Conservation (phyloP, 2,329 filamentous ascomycete species). For the Claviceps citrina region DNA sequence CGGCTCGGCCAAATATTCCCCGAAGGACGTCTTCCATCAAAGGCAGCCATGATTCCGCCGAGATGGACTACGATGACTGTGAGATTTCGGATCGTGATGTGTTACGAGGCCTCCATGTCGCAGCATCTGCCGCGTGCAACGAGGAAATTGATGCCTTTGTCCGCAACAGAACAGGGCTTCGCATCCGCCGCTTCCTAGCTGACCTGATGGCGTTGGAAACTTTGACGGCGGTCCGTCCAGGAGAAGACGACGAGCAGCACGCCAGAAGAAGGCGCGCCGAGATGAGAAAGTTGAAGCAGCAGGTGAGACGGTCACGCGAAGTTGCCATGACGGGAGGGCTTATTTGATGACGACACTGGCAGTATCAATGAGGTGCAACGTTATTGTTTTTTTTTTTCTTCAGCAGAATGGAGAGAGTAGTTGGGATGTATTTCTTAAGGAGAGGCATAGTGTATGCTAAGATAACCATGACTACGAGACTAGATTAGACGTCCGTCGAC, state of each 20-base stretch:
- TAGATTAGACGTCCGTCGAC: neutral
- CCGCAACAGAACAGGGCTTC: constrained; percentile 33
- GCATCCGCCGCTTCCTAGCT: constrained; percentile 38
- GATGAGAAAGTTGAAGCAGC: constrained; percentile 21
- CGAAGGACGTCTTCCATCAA: constrained; percentile 21
- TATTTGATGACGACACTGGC: constrained; percentile 2
- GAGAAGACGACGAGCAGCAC: constrained; percentile 13
- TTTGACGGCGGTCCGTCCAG: constrained; percentile 19
- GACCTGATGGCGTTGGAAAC: constrained; percentile 37
- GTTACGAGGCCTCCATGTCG: constrained; percentile 38
- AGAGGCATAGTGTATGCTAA: constrained; percentile 3
- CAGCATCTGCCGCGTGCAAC: constrained; percentile 40
- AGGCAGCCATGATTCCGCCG: constrained; percentile 10
- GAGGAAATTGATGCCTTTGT: constrained; percentile 38
- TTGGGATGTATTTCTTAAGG: constrained; percentile 2
- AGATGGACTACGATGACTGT: constrained; percentile 19
- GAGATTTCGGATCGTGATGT: constrained; percentile 35
- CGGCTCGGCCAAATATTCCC: constrained; percentile 20
- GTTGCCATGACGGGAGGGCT: constrained; percentile 8
- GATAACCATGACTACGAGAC: neutral
- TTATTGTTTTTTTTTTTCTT: neutral
- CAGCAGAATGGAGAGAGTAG: neutral
- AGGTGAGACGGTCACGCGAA: constrained; percentile 20
- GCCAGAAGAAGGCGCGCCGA: constrained; percentile 17
- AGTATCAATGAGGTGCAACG: neutral